Conservation (phyloP, 192 early-diverging fungal genomes). For the Spizellomyces sp. region DNA sequence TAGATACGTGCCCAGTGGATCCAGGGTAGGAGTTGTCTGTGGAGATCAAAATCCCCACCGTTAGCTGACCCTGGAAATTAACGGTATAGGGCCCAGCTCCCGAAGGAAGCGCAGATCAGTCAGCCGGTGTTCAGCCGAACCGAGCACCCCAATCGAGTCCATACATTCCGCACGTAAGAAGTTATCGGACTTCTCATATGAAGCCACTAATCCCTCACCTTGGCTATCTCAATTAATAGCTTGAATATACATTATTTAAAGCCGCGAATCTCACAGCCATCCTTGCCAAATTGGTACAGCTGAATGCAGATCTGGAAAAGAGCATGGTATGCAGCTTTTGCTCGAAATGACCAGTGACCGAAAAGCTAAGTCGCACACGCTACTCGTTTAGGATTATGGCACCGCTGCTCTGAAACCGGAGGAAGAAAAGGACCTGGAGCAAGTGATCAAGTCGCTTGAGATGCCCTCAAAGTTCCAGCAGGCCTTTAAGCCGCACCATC, state of each 20-base stretch:
- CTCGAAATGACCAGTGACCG: conserved; percentile 22
- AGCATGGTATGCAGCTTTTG: conserved; percentile 13
- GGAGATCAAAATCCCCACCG: too few relatives aligned
- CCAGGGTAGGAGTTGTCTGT: background rate
- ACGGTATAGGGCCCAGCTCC: too few relatives aligned
- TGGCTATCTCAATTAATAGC: background rate
- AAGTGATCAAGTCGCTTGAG: conserved; percentile 21
- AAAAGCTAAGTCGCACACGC: background rate
- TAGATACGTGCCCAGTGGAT: conserved; percentile 32
- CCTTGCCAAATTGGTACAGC: conserved; percentile 70
- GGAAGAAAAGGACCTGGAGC: conserved; percentile 15
- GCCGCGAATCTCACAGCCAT: conserved; percentile 73
- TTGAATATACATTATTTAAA: conserved; percentile 64
- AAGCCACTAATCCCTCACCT: background rate
- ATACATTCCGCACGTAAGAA: conserved; percentile 13
- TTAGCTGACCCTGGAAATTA: too few relatives aligned
- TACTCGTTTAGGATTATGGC: conserved; percentile 11
- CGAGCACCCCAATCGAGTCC: conserved; percentile 3
- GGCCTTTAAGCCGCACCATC: conserved; percentile 41
- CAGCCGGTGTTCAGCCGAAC: too few relatives aligned
- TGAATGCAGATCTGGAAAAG: conserved; percentile 60
- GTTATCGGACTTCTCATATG: background rate
- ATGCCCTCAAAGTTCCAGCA: conserved; percentile 34
- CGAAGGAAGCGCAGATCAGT: too few relatives aligned
- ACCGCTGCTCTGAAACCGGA: conserved; percentile 4